phyloP scores from a whole-genome alignment of 1,139 yeast genomes.

The Yamadazyma jaroonii region DNA sequence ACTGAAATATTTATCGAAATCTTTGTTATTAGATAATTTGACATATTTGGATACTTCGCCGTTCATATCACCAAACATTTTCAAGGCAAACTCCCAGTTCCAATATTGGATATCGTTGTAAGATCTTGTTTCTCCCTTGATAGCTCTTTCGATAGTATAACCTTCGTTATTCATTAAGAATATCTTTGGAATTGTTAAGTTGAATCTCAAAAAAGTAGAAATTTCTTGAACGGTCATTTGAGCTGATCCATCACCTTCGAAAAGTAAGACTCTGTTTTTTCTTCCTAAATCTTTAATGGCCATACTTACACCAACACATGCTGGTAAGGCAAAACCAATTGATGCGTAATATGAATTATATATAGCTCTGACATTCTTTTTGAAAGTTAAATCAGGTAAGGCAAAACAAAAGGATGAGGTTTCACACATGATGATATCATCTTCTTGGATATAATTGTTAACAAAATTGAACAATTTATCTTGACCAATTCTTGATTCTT shows the following conservation, averaged over 20 bases:
- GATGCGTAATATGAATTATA: conserved; percentile 77
- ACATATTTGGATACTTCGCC: conserved; percentile 33
- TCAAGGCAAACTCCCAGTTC: conserved; percentile 70
- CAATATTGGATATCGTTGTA: conserved; percentile 81
- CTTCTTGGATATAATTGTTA: conserved; percentile 43
- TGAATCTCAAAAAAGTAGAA: conserved; percentile 61
- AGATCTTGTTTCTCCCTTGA: conserved; percentile 69
- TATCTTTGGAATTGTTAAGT: conserved; percentile 47
- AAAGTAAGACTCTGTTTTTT: conserved; percentile 57
- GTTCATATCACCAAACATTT: conserved; percentile 61
- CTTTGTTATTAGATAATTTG: conserved; percentile 27
- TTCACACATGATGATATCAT: conserved; percentile 69
- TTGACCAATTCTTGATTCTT: conserved; percentile 21
- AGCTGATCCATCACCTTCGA: conserved; percentile 91
- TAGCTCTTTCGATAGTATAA: conserved; percentile 81
- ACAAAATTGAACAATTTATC: conserved; percentile 29
- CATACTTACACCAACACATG: conserved; percentile 73
- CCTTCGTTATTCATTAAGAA: conserved; percentile 79
- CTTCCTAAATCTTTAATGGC: conserved; percentile 57
- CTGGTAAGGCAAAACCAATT: conserved; percentile 85
- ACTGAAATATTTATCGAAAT: conserved; percentile 22
- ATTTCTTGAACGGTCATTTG: conserved; percentile 88
- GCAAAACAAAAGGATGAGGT: conserved; percentile 80
- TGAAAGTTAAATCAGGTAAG: conserved; percentile 59
- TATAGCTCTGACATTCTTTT: conserved; percentile 47